Percentiles rank a stretch among this genome's conserved stretches.
phyloP scores from a whole-genome alignment of 2,329 filamentous ascomycete species.

The Arthrobotrys pseudoclavata region DNA sequence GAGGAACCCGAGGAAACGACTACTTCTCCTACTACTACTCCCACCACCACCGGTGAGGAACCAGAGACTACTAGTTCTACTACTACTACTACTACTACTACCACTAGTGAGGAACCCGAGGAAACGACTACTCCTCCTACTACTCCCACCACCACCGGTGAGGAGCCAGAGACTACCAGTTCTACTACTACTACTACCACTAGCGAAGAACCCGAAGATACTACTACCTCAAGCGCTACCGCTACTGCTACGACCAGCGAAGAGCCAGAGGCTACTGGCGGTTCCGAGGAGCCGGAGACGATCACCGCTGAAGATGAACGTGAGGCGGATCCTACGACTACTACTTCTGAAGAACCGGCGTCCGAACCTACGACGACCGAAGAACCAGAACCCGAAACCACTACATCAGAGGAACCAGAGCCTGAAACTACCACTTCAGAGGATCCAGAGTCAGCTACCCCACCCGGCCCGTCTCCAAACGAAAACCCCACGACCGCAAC shows the following conservation, averaged over 20 bases:
- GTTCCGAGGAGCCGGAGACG: not conserved
- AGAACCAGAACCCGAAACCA: not conserved
- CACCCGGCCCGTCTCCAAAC: not conserved
- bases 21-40: too few species aligned
- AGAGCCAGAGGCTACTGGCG: not conserved
- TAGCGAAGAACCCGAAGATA: not conserved
- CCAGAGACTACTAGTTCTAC: not conserved
- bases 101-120: not conserved
- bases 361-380: not conserved
- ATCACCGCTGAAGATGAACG: not conserved
- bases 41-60: not conserved
- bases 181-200: not conserved
- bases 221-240: not conserved
- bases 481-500: not conserved
- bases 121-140: not conserved
- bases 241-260: not conserved
- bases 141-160: not conserved
- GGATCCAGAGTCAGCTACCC: conserved; percentile 5
- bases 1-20: too few species aligned
- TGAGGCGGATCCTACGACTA: not conserved
- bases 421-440: conserved; percentile 2
- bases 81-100: not conserved
- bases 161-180: not conserved
- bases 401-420: conserved; percentile 3
- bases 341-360: conserved; percentile 1